Percentiles rank a stretch among this genome's conserved stretches.
Conservation (phyloP, 805 yeast species). For the Komagataella mondaviorum region DNA sequence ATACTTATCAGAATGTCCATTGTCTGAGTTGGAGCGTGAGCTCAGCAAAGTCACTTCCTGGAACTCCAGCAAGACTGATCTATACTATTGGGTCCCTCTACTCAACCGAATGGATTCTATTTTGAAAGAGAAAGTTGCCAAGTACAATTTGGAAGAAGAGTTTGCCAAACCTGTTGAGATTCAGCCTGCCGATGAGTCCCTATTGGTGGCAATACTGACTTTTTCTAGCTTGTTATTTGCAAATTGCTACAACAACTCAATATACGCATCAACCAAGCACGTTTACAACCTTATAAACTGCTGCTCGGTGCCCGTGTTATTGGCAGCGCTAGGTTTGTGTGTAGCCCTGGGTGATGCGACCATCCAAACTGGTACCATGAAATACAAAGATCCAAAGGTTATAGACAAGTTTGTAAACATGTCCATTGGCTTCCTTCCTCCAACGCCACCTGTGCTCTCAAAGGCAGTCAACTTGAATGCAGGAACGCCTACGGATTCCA, state of each 20-base stretch:
- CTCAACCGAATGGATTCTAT: conserved; percentile 65
- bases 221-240: conserved; percentile 55
- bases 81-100: conserved; percentile 66
- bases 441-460: conserved; percentile 21
- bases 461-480: conserved; percentile 4
- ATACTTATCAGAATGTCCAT: background rate
- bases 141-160: conserved; percentile 36
- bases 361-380: background rate
- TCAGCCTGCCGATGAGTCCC: conserved; percentile 26
- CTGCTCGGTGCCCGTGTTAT: conserved; percentile 44
- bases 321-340: conserved; percentile 48
- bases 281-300: conserved; percentile 45
- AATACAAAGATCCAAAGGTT: conserved; percentile 3
- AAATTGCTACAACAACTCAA: conserved; percentile 51
- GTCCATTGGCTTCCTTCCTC: conserved; percentile 26
- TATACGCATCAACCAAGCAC: conserved; percentile 55
- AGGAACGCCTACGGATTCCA: background rate
- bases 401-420: conserved; percentile 36
- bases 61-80: conserved; percentile 31
- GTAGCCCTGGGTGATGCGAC: conserved; percentile 37
- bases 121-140: conserved; percentile 36
- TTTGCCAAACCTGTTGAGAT: conserved; percentile 33
- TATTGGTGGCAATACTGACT: conserved; percentile 37
- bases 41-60: conserved; percentile 10
- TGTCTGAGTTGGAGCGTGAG: background rate